Evolutionary conservation across 495 filamentous ascomycete genomes (phyloP).

Genomic region (Podospora fimiseda): DNA sequence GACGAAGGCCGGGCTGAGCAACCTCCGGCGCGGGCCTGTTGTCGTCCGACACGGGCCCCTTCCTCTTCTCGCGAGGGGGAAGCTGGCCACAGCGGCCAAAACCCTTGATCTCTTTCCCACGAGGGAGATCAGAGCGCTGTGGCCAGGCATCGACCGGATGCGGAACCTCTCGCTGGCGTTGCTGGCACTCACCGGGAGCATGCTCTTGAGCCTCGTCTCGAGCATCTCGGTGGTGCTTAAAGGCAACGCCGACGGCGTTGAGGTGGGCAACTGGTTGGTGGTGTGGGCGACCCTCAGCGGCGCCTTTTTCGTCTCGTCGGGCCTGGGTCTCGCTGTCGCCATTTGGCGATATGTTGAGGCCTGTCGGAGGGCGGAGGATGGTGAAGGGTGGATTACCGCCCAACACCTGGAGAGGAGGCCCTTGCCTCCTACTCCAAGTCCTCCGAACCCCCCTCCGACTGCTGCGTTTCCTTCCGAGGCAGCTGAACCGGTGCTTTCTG

Average conservation of each 20-base stretch:
- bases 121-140: background rate
- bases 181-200: conserved; percentile 3
- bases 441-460: background rate
- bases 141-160: background rate
- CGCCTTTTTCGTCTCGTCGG: conserved; percentile 2
- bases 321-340: background rate
- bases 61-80: background rate
- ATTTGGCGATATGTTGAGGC: background rate
- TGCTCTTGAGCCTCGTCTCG: conserved; percentile 3
- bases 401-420: too few species aligned
- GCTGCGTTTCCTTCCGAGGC: background rate
- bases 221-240: conserved; percentile 12
- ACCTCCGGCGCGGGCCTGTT: background rate
- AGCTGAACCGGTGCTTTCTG: background rate
- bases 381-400: conserved; percentile 18
- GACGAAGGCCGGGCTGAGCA: background rate
- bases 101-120: background rate
- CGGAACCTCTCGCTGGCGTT: background rate
- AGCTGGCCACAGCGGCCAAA: background rate
- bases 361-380: background rate
- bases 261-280: background rate
- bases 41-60: background rate
- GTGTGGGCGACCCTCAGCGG: conserved; percentile 10
- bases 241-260: background rate
- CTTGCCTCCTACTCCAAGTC: too few species aligned